Evolutionary conservation across 176 grass and related monocot genomes (phyloP).

Genomic region (Oryza nivara): DNA sequence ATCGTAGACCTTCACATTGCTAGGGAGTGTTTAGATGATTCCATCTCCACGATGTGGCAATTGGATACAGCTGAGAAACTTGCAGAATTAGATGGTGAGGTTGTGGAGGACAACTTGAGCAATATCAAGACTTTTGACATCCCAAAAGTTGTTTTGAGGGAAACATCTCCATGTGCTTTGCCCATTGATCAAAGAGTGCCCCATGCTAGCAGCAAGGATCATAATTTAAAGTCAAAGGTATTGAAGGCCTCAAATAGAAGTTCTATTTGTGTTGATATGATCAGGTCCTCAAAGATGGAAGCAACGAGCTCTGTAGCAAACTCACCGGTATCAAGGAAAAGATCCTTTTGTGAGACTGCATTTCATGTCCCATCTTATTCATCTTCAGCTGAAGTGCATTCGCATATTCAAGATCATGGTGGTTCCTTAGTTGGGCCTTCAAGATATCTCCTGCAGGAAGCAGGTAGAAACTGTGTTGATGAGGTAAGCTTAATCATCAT

Average conservation of each 20-base stretch:
- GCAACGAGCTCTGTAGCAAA: slow-evolving; percentile 62
- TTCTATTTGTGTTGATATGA: slow-evolving; percentile 29
- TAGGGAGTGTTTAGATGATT: slow-evolving; percentile 76
- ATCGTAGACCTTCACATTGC: slow-evolving; percentile 72
- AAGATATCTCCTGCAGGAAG: slow-evolving; percentile 32
- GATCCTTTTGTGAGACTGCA: slow-evolving; percentile 50
- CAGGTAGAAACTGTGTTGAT: neutral
- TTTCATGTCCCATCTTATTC: slow-evolving; percentile 49
- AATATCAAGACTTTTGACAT: slow-evolving; percentile 71
- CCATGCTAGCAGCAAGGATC: slow-evolving; percentile 37
- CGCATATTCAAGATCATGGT: slow-evolving; percentile 42
- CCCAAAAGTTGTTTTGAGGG: slow-evolving; percentile 74
- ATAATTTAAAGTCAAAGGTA: slow-evolving; percentile 23
- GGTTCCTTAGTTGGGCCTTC: slow-evolving; percentile 32
- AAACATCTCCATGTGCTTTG: slow-evolving; percentile 47
- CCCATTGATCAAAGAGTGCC: slow-evolving; percentile 50
- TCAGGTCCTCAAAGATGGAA: slow-evolving; percentile 46
- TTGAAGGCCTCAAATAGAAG: slow-evolving; percentile 33
- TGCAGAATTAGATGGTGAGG: slow-evolving; percentile 56
- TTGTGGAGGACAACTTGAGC: slow-evolving; percentile 83
- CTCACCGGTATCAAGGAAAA: slow-evolving; percentile 69
- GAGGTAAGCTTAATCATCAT: slow-evolving; percentile 38
- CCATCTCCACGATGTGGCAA: slow-evolving; percentile 86
- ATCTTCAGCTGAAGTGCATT: slow-evolving; percentile 39
- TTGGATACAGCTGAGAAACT: slow-evolving; percentile 74